Evolutionary conservation across 139 green algal genomes (phyloP).

Genomic region (Trebouxia sp.): DNA sequence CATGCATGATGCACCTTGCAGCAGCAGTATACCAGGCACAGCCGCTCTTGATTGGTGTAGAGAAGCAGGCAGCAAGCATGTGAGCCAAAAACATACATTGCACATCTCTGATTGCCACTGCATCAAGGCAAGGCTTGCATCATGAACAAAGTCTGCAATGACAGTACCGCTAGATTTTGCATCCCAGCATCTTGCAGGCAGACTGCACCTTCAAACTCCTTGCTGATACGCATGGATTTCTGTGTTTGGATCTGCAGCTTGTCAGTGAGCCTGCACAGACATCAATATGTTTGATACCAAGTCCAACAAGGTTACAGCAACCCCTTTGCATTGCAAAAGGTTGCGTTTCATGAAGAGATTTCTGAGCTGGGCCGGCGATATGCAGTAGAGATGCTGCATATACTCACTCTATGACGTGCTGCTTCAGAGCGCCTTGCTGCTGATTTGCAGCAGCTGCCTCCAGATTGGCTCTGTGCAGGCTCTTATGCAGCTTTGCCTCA

Average conservation of each 20-base stretch:
- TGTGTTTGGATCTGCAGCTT: background rate
- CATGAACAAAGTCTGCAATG: too few species aligned
- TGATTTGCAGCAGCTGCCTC: background rate
- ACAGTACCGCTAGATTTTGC: slow-evolving; percentile 17
- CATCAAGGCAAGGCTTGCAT: too few species aligned
- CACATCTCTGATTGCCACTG: too few species aligned
- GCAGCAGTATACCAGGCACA: too few species aligned
- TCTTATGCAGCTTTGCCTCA: background rate
- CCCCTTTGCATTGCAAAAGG: background rate
- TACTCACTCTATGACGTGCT: slow-evolving; percentile 14
- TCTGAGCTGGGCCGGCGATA: too few species aligned
- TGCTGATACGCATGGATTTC: background rate
- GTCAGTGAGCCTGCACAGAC: background rate
- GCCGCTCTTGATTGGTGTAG: too few species aligned
- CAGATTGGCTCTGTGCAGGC: background rate
- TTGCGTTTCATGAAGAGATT: background rate
- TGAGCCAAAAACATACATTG: too few species aligned
- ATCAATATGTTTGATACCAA: background rate
- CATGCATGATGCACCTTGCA: too few species aligned
- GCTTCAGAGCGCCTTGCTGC: slow-evolving; percentile 6
- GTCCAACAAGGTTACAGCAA: background rate
- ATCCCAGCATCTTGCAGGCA: slow-evolving; percentile 9
- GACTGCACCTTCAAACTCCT: slow-evolving; percentile 3
- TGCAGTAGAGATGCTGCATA: too few species aligned
- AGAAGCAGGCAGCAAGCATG: too few species aligned